phyloP scores from a whole-genome alignment of 768 basidiomycete species.

The Grammothele lineata region DNA sequence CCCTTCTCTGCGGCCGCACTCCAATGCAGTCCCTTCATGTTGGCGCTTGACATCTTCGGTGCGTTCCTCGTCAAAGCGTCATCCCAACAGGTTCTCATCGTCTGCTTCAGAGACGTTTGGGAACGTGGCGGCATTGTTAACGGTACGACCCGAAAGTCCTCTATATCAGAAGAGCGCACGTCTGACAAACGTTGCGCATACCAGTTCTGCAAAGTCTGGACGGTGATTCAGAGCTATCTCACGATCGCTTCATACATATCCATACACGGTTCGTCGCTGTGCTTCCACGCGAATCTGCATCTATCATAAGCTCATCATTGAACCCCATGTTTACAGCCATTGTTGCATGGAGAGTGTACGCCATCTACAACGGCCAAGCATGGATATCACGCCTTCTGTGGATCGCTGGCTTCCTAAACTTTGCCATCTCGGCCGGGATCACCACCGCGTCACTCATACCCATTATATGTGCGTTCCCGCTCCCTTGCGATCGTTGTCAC shows the following conservation, averaged over 20 bases:
- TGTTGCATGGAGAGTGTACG: constrained; percentile 24
- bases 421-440: constrained; percentile 16
- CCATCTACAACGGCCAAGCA: constrained; percentile 19
- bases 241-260: constrained; percentile 26
- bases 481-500: too few species aligned
- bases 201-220: constrained; percentile 26
- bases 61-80: background rate
- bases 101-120: constrained; percentile 17
- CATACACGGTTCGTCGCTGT: constrained; percentile 21
- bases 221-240: constrained; percentile 22
- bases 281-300: too few species aligned
- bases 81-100: background rate
- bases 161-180: too few species aligned
- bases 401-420: constrained; percentile 18
- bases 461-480: constrained; percentile 19
- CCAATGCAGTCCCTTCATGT: constrained; percentile 21
- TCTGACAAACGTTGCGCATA: too few species aligned
- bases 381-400: constrained; percentile 23
- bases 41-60: constrained; percentile 25
- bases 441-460: constrained; percentile 21
- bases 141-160: too few species aligned
- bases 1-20: too few species aligned
- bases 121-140: constrained; percentile 9
- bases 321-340: constrained; percentile 13
- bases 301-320: background rate